phyloP scores from a whole-genome alignment of 1,284 basidiomycete species.

The Melanopsichium pennsylvanicum region DNA sequence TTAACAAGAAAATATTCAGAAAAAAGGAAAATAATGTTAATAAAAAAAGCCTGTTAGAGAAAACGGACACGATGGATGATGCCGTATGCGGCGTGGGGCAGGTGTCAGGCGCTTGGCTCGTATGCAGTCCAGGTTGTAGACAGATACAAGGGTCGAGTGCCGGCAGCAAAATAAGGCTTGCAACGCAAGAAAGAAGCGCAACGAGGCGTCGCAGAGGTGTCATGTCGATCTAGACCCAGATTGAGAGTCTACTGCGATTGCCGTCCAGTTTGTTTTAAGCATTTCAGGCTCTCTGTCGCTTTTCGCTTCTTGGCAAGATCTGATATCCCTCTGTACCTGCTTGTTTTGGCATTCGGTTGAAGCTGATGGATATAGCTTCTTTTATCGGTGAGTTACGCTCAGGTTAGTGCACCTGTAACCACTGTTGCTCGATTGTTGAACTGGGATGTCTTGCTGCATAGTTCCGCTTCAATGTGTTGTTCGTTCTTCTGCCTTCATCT shows the following conservation, averaged over 20 bases:
- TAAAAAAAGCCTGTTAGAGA: too few species aligned
- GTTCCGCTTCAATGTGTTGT: too few species aligned
- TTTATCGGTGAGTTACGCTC: too few species aligned
- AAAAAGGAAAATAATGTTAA: too few species aligned
- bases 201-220: conserved; percentile 1
- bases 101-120: neutral
- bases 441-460: too few species aligned
- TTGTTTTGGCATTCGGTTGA: neutral
- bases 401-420: too few species aligned
- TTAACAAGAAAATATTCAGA: too few species aligned
- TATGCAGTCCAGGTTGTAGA: neutral
- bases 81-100: conserved; percentile 16
- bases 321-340: neutral
- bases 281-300: neutral
- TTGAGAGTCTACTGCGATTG: conserved; percentile 10
- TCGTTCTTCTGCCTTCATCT: too few species aligned
- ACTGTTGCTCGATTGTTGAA: too few species aligned
- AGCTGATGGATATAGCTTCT: too few species aligned
- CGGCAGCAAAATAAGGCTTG: neutral
- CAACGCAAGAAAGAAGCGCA: too few species aligned
- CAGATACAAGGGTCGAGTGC: neutral
- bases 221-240: conserved; percentile 14
- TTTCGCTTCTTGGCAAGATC: neutral
- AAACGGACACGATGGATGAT: neutral
- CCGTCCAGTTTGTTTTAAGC: neutral